phyloP scores from a whole-genome alignment of 495 filamentous ascomycete genomes.

The Xylaria palmicola region DNA sequence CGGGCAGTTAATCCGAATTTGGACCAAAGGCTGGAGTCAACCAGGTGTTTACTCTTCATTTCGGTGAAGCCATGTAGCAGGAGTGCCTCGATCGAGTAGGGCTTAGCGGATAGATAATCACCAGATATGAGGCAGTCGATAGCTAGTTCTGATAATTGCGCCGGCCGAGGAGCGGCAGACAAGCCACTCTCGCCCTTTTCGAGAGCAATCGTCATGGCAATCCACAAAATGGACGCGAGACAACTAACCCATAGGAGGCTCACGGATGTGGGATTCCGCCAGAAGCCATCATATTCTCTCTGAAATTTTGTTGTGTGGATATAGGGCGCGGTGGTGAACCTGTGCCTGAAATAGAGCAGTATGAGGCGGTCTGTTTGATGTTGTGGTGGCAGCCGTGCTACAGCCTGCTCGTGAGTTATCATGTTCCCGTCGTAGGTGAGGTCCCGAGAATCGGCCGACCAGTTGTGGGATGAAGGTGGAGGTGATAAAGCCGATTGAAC shows the following conservation, averaged over 20 bases:
- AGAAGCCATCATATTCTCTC: conserved; percentile 49
- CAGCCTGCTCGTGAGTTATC: conserved; percentile 35
- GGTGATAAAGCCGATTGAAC: conserved; percentile 23
- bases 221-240: conserved; percentile 39
- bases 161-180: conserved; percentile 19
- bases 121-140: conserved; percentile 45
- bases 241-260: conserved; percentile 44
- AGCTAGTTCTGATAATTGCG: conserved; percentile 25
- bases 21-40: conserved; percentile 43
- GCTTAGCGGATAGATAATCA: conserved; percentile 42
- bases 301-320: conserved; percentile 43
- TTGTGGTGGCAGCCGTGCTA: conserved; percentile 39
- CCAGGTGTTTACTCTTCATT: conserved; percentile 35
- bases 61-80: conserved; percentile 42
- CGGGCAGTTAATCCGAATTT: conserved; percentile 43
- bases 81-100: conserved; percentile 49
- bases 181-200: conserved; percentile 25
- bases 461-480: conserved; percentile 17
- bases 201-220: conserved; percentile 32
- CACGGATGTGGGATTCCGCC: conserved; percentile 36
- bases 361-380: conserved; percentile 42
- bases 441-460: conserved; percentile 20
- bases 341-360: conserved; percentile 44
- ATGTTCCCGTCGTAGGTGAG: conserved; percentile 27
- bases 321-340: conserved; percentile 35